Evolutionary conservation across 768 basidiomycete species (phyloP).

Genomic region (Lyophyllum atratum): DNA sequence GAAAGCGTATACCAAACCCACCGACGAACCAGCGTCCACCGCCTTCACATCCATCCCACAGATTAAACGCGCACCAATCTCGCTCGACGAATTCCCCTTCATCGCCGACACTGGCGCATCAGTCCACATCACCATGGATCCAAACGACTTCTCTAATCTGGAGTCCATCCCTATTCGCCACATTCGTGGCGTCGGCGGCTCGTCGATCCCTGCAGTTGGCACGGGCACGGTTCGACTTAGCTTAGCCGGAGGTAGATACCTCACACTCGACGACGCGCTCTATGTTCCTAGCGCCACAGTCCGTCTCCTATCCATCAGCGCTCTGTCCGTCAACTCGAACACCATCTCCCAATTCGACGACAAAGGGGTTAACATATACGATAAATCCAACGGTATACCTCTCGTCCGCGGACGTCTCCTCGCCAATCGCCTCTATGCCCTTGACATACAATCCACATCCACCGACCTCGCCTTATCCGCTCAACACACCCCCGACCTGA

Average conservation of each 20-base stretch:
- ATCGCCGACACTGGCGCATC: not conserved
- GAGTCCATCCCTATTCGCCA: slow-evolving; percentile 1
- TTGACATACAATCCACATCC: not conserved
- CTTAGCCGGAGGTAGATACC: not conserved
- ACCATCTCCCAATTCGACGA: not conserved
- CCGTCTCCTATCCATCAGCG: not conserved
- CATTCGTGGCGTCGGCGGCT: not conserved
- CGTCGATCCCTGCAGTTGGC: not conserved
- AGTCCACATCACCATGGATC: not conserved
- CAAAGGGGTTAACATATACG: not conserved
- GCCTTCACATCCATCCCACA: slow-evolving; percentile 21
- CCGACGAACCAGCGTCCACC: slow-evolving; percentile 6
- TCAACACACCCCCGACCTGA: not conserved
- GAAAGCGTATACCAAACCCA: slow-evolving; percentile 18
- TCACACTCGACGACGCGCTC: not conserved
- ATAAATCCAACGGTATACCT: not conserved
- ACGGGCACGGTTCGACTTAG: not conserved
- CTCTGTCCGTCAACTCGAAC: not conserved
- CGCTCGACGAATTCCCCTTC: not conserved
- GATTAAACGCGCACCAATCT: slow-evolving; percentile 4
- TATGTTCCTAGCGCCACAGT: not conserved
- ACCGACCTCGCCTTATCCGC: not conserved
- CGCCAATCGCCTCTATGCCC: not conserved
- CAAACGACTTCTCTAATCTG: not conserved
- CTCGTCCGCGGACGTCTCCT: not conserved